Evolutionary conservation across 805 yeast genomes (phyloP), one percentile per base, ranked within the genome.

Genomic region (Sugiyamaella americana): DNA sequence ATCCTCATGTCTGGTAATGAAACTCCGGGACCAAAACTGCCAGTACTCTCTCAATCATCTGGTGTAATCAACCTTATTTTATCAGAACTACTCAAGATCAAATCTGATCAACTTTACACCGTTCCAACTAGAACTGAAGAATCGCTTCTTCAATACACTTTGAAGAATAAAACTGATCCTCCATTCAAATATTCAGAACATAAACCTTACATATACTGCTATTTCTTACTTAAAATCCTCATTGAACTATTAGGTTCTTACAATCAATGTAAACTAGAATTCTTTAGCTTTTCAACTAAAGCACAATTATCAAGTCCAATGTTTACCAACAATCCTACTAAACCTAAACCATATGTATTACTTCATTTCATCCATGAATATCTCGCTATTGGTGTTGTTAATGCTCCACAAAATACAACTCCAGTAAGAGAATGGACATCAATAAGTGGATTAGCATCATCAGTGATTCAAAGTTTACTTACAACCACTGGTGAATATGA

Each of bases 281-380:
- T 89, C 57, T 66, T 88, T 47, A 80, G 91, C 0, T 89, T 78
- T 55, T 79, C 91, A 1, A 82, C 80, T 69, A 79, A 80, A 60
- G 44, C 61, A 49, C 50, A 46, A 57, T 60, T 26, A 8, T 13
- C 46, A 30, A 66, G 72, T 11, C 16, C 43, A 8, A 13, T 26
- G 8, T 13, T 13, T 35, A 21, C 20, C 5, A 17, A 21, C 18
- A 35, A 35, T 17, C 43, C 44, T 2, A 38, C 55, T 6, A 21
- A 81, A 57, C 94, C 95, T 2, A 72, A 91, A 23, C 72, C 87
- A 0, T 83, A 94, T 0, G 81, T 91, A 1, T 63, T 89, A 51
- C 86, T 87, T 59, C 78, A 85, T 54, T 73, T 88, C 49, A 63
- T 88, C 16, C 88, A 86, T 59, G 88, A 84, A 57, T 70, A 89